Base-by-base conservation (phyloP, 1,284 basidiomycete species). In the Puccinia novopanici region DNA sequence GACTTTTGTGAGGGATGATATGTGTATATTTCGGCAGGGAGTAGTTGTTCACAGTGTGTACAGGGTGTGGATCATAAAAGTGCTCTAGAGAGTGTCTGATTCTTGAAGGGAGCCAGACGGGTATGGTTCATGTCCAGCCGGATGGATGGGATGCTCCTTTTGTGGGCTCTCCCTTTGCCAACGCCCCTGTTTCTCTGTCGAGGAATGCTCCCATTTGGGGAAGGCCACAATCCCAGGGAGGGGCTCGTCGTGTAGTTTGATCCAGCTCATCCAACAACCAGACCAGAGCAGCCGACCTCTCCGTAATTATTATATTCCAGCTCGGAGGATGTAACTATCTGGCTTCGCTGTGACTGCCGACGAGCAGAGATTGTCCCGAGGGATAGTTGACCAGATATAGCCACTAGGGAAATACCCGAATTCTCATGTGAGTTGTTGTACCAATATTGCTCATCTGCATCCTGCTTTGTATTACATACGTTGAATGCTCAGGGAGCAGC, bases 141-240 rank as follows among this genome's bases (percentile, higher is more conserved):
- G 34, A 34, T 34, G 34, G 34, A 34, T 34, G 34, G 34, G 4
- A 34, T 22, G 42, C 42, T 67, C 63, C 22, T 67, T 48, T 67
- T 48, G 63, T 67, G 48, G 63, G 8, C 45, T 48, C 61, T 40
- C 59, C 63, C 63, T 67, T 67, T 48, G 63, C 24, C 40, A 45
- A 67, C 63, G 42, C 63, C 63, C 63, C 63, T 67, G 63, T 67
- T 67, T 67, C 63, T 67, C 42, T n/a, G 42, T 45, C 48, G 63
- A 48, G 42, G 63, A 67, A 48, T n/a, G 63, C 40, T 48, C 27
- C 63, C 48, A 67, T 67, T 67, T 67, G 48, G 63, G 63, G 63
- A 67, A 67, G n/a, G 22, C 63, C 63, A n/a, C n/a, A n/a, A n/a
- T n/a, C n/a, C n/a, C n/a, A n/a, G n/a, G n/a, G 63, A 42, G 48